Evolutionary conservation across 495 filamentous ascomycete genomes (phyloP), one percentile per base, ranked within the genome.

Genomic region (Mycothermus thermophilus): DNA sequence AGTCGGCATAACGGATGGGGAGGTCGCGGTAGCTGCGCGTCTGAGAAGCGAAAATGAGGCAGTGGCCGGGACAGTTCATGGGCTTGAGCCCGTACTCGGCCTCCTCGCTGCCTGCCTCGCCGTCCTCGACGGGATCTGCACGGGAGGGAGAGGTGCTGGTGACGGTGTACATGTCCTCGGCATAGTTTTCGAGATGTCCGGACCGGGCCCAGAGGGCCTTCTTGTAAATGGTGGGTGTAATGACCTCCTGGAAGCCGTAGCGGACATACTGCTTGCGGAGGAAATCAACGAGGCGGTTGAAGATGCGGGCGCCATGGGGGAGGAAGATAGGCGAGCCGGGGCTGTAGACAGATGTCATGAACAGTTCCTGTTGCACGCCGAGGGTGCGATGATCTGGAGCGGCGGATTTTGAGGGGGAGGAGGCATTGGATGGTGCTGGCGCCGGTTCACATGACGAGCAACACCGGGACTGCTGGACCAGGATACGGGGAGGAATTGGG

Each of bases 61-160:
- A 95, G 57, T 95, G 87, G 9, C 87, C 87, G 0, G 87, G 87
- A 53, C 87, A 95, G 48, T 95, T 95, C 87, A 95, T 95, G 15
- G 87, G 87, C 53, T 95, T 95, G 32, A 95, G 67, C 2, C 83
- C 85, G 51, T 87, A 95, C 32, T 84, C 79, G 43, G 81, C 80
- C 31, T 80, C 69, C 11, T 25, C 22, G 22, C 22, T 25, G n/a
- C n/a, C n/a, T n/a, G n/a, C n/a, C 41, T 83, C 74, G 32, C 68
- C 67, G 11, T 28, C 43, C 12, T 58, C 44, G 1, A 37, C 27
- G 6, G 25, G 34, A 17, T 66, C 60, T 29, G 46, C 58, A 30
- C 55, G 52, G 11, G 57, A 47, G 2, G 55, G 55, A 2, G 62
- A 64, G 5, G 50, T 54, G 71, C 71, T 36, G 67, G 72, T 79